Evolutionary conservation across 305 asterid species (phyloP).

Genomic region (Andrographis paniculata): DNA sequence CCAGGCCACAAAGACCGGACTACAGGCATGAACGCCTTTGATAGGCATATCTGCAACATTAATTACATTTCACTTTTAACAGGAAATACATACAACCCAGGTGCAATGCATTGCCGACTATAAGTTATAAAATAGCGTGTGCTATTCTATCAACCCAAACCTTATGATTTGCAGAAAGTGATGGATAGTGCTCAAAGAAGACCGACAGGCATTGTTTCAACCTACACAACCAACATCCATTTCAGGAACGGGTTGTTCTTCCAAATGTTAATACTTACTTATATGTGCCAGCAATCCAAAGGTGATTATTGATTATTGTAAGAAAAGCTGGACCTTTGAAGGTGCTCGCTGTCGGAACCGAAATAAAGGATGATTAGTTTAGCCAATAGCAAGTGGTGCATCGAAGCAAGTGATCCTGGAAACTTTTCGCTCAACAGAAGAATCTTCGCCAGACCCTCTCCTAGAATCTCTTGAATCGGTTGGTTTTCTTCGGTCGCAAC

Average conservation of each 20-base stretch:
- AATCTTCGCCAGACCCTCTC: constrained; percentile 92
- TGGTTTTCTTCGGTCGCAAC: constrained; percentile 55
- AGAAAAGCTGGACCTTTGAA: constrained; percentile 46
- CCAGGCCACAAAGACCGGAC: constrained; percentile 97
- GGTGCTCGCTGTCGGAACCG: constrained; percentile 39
- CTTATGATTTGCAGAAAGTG: constrained; percentile 83
- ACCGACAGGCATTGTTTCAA: constrained; percentile 88
- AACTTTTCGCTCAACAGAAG: constrained; percentile 70
- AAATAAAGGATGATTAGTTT: constrained; percentile 71
- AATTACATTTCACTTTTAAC: constrained; percentile 5
- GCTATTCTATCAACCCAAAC: constrained; percentile 28
- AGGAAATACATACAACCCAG: too few species aligned
- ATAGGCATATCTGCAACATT: constrained; percentile 61
- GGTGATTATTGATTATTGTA: constrained; percentile 8
- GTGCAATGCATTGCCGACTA: too few species aligned
- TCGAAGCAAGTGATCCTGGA: constrained; percentile 37
- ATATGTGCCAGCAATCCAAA: constrained; percentile 3
- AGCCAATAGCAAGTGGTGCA: constrained; percentile 53
- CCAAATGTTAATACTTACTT: not conserved
- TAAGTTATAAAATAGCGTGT: too few species aligned
- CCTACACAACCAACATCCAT: constrained; percentile 43
- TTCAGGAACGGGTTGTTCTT: constrained; percentile 14
- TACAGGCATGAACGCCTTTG: constrained; percentile 75
- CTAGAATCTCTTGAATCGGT: constrained; percentile 57
- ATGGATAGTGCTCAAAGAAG: constrained; percentile 93